phyloP scores from a whole-genome alignment of 2,329 filamentous ascomycete species.

The Xylariaceae sp. region DNA sequence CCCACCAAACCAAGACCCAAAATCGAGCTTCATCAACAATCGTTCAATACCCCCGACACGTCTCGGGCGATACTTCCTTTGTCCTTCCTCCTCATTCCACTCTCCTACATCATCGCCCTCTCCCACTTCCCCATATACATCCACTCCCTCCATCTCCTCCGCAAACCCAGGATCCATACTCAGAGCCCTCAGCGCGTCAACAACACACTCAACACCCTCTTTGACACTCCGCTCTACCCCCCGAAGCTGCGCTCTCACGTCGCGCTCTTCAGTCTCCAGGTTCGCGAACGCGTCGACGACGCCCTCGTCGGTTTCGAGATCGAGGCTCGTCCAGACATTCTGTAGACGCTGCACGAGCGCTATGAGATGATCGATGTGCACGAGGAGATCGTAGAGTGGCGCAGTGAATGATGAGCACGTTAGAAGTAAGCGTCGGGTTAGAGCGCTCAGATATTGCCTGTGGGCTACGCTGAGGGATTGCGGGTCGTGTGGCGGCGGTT shows the following conservation, averaged over 20 bases:
- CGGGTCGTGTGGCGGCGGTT: slow-evolving; percentile 61
- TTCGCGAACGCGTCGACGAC: slow-evolving; percentile 73
- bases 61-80: slow-evolving; percentile 61
- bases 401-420: slow-evolving; percentile 54
- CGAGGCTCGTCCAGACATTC: slow-evolving; percentile 69
- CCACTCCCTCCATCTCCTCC: slow-evolving; percentile 19
- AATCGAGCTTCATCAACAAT: slow-evolving; percentile 86
- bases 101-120: slow-evolving; percentile 21
- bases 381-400: slow-evolving; percentile 61
- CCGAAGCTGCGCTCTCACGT: slow-evolving; percentile 62
- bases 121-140: slow-evolving; percentile 13
- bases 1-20: slow-evolving; percentile 52
- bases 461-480: slow-evolving; percentile 81
- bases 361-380: slow-evolving; percentile 76
- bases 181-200: slow-evolving; percentile 33
- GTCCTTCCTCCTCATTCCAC: slow-evolving; percentile 11
- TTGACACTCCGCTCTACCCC: slow-evolving; percentile 63
- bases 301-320: slow-evolving; percentile 77
- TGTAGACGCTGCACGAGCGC: slow-evolving; percentile 74
- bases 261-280: slow-evolving; percentile 66
- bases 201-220: slow-evolving; percentile 62
- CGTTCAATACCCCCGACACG: slow-evolving; percentile 78
- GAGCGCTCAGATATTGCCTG: slow-evolving; percentile 65
- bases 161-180: slow-evolving; percentile 16
- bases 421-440: slow-evolving; percentile 64